A percentile compares a stretch with the other conserved stretches of the same genome.
Evolutionary conservation across 345 rosid genomes (phyloP).

Genomic region (Brassica nigra): DNA sequence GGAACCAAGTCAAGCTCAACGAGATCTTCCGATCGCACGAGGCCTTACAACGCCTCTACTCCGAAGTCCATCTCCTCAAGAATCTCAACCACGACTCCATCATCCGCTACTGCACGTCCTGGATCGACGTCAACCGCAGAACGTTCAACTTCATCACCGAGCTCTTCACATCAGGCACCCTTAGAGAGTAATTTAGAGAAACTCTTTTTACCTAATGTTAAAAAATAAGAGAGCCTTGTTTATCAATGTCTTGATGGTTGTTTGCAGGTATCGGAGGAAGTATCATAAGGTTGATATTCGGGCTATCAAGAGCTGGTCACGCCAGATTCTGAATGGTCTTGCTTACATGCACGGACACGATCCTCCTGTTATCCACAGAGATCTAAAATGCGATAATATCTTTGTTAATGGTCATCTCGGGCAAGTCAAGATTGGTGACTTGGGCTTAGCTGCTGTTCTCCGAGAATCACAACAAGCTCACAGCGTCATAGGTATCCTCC

Average conservation of each 20-base stretch:
- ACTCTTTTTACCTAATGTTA: not conserved
- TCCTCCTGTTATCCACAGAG: conserved; percentile 94
- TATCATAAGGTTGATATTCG: conserved; percentile 62
- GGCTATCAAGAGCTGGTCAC: conserved; percentile 87
- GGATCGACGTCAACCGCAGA: conserved; percentile 74
- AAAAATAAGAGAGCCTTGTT: not conserved
- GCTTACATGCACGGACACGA: conserved; percentile 73
- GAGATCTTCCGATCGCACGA: conserved; percentile 77
- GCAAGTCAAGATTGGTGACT: conserved; percentile 93
- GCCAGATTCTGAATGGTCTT: conserved; percentile 80
- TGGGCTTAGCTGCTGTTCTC: conserved; percentile 87
- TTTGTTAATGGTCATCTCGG: conserved; percentile 95
- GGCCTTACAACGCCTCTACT: conserved; percentile 79
- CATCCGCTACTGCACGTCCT: conserved; percentile 64
- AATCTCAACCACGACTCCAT: conserved; percentile 75
- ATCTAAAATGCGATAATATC: conserved; percentile 91
- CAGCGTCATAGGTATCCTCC: conserved; percentile 93
- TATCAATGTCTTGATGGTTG: not conserved
- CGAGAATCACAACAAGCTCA: conserved; percentile 74
- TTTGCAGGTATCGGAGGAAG: conserved; percentile 67
- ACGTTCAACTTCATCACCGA: conserved; percentile 96
- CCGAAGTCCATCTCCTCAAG: conserved; percentile 91
- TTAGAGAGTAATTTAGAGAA: conserved; percentile 58
- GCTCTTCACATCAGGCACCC: conserved; percentile 91
- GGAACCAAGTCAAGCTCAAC: conserved; percentile 86